Percentiles rank a stretch among this genome's conserved stretches.
Conservation (phyloP, 371 early-diverging fungal species). For the Zancudomyces culisetae region DNA sequence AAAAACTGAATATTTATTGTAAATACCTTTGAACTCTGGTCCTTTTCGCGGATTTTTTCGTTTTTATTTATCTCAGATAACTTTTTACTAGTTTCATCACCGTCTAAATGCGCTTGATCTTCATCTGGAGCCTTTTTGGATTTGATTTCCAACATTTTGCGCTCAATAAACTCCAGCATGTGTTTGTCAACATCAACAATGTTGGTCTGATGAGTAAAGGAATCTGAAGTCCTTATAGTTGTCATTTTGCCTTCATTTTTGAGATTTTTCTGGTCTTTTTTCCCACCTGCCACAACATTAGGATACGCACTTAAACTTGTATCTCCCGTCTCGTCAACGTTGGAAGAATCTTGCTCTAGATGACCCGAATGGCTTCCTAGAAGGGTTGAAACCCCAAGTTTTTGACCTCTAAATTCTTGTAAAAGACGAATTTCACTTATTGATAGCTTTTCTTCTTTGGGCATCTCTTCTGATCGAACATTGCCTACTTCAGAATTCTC, state of each 20-base stretch:
- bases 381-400: too few relatives aligned
- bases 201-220: constrained; percentile 68
- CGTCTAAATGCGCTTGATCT: too few relatives aligned
- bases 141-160: constrained; percentile 34
- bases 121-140: too few relatives aligned
- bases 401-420: not conserved
- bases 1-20: constrained; percentile 26
- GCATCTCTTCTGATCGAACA: too few relatives aligned
- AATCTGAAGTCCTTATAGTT: constrained; percentile 28
- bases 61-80: constrained; percentile 6
- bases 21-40: constrained; percentile 12
- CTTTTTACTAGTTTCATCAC: constrained; percentile 18
- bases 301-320: too few relatives aligned
- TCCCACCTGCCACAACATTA: too few relatives aligned
- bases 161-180: constrained; percentile 71
- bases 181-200: constrained; percentile 68
- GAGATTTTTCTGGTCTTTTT: too few relatives aligned
- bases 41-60: not conserved
- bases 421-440: not conserved
- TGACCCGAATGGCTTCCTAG: too few relatives aligned
- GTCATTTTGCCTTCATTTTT: constrained; percentile 21
- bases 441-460: not conserved
- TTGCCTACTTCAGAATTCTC: too few relatives aligned
- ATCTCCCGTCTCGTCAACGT: too few relatives aligned
- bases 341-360: too few relatives aligned